Evolutionary conservation across 2,329 filamentous ascomycete species (phyloP), one percentile per base, ranked within the genome.

Genomic region (Leptographium procerum): DNA sequence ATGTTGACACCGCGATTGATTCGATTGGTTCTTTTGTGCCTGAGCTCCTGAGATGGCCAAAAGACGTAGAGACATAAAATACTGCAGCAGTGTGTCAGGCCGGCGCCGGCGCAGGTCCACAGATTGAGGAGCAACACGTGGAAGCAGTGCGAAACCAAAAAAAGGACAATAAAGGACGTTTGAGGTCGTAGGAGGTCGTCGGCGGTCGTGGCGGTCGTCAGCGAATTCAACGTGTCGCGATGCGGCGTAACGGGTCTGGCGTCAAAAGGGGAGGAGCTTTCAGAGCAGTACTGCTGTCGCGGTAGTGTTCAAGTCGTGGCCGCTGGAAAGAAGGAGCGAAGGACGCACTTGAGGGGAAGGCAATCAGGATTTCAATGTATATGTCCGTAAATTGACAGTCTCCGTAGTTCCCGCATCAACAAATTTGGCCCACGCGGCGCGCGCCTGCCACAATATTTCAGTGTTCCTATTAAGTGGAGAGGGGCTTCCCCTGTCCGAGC

Each of bases 391-490:
- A 50, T 29, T n/a, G 47, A 26, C 24, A 48, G 24, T 19, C 26
- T 29, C 47, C 47, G 47, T 50, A 50, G 47, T 50, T 50, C 53
- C 61, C 59, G 63, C 64, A 65, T 67, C 65, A 66, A 68, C 65
- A 67, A 66, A 64, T 62, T 66, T 63, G 55, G 54, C 62, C 56
- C 59, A 61, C 59, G 59, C 59, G 59, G 59, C 31, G 56, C 59
- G 59, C 59, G 57, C 57, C 57, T 59, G 56, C 57, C 36, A 47
- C 47, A 33, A 5, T 53, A 52, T 29, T 55, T 45, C 52, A 4
- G 3, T 26, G n/a, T 33, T 31, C 22, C 22, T 54, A 54, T 26
- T 13, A 16, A 10, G 52, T 54, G 52, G 52, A 40, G 52, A 56
- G 53, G 53, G 40, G 53, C 53, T 31, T 9, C 7, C n/a, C 22